Evolutionary conservation across 805 yeast species (phyloP).

Genomic region (Deakozyma indianensis): DNA sequence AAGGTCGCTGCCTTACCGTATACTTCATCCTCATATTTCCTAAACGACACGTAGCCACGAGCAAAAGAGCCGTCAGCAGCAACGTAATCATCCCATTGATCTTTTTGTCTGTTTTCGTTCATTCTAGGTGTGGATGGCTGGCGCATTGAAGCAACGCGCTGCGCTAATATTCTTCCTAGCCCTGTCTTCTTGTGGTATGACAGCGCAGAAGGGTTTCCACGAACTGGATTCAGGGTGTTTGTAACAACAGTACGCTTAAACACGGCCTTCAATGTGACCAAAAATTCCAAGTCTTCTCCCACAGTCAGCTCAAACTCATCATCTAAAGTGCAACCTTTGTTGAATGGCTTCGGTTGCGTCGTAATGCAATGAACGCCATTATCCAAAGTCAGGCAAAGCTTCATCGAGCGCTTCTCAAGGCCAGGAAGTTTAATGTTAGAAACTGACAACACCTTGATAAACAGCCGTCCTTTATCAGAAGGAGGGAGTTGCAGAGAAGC

Average conservation of each 20-base stretch:
- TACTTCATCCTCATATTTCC: constrained; percentile 39
- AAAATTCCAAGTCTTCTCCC: constrained; percentile 44
- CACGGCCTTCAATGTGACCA: constrained; percentile 57
- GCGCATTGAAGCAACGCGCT: neutral
- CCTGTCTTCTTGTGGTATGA: neutral
- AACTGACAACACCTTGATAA: constrained; percentile 31
- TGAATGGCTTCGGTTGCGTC: constrained; percentile 34
- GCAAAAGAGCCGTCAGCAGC: constrained; percentile 89
- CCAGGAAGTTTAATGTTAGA: constrained; percentile 33
- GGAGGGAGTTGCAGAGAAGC: constrained; percentile 18
- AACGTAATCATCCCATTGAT: constrained; percentile 40
- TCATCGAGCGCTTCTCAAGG: constrained; percentile 29
- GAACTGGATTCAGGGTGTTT: constrained; percentile 1
- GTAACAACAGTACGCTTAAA: constrained; percentile 25
- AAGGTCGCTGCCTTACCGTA: constrained; percentile 38
- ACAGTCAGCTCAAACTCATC: constrained; percentile 74
- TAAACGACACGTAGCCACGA: constrained; percentile 52
- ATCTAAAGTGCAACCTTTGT: constrained; percentile 26
- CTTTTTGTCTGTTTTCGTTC: constrained; percentile 16
- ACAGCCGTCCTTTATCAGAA: constrained; percentile 25
- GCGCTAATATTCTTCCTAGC: neutral
- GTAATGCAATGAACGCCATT: constrained; percentile 68
- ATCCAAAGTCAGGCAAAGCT: constrained; percentile 40
- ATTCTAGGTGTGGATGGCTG: constrained; percentile 4
- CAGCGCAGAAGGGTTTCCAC: neutral